These are phyloP conservation scores for Aspergillus sp. DNA, from an alignment of 2,329 filamentous ascomycete genomes.

Conservation along the genomic window DNA sequence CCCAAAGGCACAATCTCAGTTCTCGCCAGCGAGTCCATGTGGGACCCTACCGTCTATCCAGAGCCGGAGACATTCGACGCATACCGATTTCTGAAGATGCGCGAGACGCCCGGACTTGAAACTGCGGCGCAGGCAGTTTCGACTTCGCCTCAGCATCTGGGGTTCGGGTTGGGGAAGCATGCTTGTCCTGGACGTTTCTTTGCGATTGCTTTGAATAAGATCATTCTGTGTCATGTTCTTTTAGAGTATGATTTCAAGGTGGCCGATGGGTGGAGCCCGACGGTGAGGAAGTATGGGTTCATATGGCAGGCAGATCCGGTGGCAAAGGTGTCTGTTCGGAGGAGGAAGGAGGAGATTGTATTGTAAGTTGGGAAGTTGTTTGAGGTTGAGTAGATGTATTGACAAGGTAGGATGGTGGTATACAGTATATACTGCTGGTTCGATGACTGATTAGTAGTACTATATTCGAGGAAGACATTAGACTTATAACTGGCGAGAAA, in stretches of 20 bases:
- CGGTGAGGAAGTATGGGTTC: conserved; percentile 1
- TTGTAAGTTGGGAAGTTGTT: too few relatives aligned
- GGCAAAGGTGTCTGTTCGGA: background rate
- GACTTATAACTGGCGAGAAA: too few relatives aligned
- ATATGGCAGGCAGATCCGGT: background rate
- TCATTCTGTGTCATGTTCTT: conserved; percentile 52
- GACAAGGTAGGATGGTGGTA: too few relatives aligned
- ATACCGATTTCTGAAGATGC: conserved; percentile 15
- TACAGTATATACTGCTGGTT: too few relatives aligned
- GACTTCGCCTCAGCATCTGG: conserved; percentile 20
- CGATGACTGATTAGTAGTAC: too few relatives aligned
- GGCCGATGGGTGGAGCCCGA: background rate
- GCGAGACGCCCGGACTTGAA: conserved; percentile 9
- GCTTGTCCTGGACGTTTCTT: conserved; percentile 56
- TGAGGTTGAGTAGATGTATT: too few relatives aligned
- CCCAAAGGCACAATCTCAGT: conserved; percentile 6
- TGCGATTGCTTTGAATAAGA: conserved; percentile 55
- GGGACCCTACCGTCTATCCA: conserved; percentile 11
- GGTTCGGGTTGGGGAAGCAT: conserved; percentile 35
- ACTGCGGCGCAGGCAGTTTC: conserved; percentile 20
- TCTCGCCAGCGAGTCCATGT: conserved; percentile 9
- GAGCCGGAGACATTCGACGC: conserved; percentile 12
- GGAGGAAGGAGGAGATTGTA: conserved; percentile 1
- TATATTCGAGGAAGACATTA: too few relatives aligned
- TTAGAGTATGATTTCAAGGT: conserved; percentile 53